Base-by-base conservation (phyloP, 164 flowering plant genomes). In the Vitis rotundifolia region DNA sequence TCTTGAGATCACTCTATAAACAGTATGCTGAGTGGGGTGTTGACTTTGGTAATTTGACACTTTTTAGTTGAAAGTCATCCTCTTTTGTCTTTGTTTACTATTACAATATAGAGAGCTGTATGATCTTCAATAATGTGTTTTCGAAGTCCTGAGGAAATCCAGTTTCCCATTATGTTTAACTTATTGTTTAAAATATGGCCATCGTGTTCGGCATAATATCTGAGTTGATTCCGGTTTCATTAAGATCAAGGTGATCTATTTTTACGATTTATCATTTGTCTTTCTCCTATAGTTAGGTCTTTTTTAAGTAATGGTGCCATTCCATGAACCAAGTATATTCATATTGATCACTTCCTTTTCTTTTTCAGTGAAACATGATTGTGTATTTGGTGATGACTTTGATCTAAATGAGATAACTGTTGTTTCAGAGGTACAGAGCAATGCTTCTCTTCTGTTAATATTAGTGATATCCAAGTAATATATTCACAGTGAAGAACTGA, bases 1-100 rank as follows among this genome's bases (percentile, higher is more conserved):
- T 94, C 72, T 68, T 94, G 76, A 87, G 89, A 76, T 92, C 98
- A 68, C 87, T 94, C 2, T 91, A 92, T 80, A 68, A 76, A 59
- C 97, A 94, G 68, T 92, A 92, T 87, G 95, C 96, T 52, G 89
- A 83, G 9, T 94, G 99, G 97, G 97, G 93, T 73, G 97, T 94
- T 60, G 99, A 94, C 80, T 91, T 92, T 78, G 92, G 97, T 92
- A 87, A 71, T 63, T 59, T 55, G 16, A 28, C 13, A 2, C 9
- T 52, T 44, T 9, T 13, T 19, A 1, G 4, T 37, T 37, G 5
- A 6, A 37, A 37, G 7, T 37, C 7, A 3, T 37, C 6, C 7
- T 37, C 44, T 37, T 37, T 37, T 37, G 44, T 37, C 44, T 37
- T 37, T 37, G 2, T 37, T 37, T 37, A 37, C 6, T 37, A 37